These are phyloP conservation scores for Fusarium duplospermum DNA, from an alignment of 2,329 filamentous ascomycete species.

Conservation along the genomic window DNA sequence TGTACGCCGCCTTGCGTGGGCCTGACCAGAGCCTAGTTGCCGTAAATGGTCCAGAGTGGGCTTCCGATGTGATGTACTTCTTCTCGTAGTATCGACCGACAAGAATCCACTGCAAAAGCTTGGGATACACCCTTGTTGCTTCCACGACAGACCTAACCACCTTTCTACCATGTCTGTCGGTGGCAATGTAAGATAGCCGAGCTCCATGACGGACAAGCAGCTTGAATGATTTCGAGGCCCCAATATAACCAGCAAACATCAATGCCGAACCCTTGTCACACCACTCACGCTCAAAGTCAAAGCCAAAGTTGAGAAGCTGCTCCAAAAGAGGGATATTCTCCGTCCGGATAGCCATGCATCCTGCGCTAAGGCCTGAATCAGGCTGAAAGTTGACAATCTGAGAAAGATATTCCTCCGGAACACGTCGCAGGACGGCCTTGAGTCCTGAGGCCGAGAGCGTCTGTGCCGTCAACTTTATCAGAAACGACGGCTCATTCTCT, in stretches of 20 bases:
- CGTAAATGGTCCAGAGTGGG: background rate
- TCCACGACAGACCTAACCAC: conserved; percentile 24
- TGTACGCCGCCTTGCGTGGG: conserved; percentile 21
- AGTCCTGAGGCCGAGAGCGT: background rate
- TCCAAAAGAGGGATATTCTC: conserved; percentile 6
- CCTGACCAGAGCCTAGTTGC: conserved; percentile 31
- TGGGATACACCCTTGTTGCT: conserved; percentile 22
- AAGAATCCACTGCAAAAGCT: conserved; percentile 34
- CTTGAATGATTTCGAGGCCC: conserved; percentile 27
- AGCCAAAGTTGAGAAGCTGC: conserved; percentile 26
- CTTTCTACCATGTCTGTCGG: conserved; percentile 13
- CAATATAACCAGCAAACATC: conserved; percentile 37
- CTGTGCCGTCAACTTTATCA: background rate
- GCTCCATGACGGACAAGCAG: conserved; percentile 33
- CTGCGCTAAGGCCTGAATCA: background rate
- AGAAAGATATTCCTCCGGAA: conserved; percentile 21
- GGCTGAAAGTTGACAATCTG: conserved; percentile 24
- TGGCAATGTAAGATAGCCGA: conserved; percentile 22
- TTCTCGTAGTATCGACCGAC: conserved; percentile 30
- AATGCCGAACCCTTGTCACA: conserved; percentile 29
- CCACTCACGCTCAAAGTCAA: conserved; percentile 29
- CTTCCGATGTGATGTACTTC: conserved; percentile 8
- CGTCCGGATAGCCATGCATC: conserved; percentile 14
- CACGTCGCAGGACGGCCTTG: conserved; percentile 28
- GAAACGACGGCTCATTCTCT: conserved; percentile 23